Percentiles rank a stretch among this genome's conserved stretches.
Evolutionary conservation across 192 early-diverging fungal species (phyloP).

Genomic region (Backusella psychrophila): DNA sequence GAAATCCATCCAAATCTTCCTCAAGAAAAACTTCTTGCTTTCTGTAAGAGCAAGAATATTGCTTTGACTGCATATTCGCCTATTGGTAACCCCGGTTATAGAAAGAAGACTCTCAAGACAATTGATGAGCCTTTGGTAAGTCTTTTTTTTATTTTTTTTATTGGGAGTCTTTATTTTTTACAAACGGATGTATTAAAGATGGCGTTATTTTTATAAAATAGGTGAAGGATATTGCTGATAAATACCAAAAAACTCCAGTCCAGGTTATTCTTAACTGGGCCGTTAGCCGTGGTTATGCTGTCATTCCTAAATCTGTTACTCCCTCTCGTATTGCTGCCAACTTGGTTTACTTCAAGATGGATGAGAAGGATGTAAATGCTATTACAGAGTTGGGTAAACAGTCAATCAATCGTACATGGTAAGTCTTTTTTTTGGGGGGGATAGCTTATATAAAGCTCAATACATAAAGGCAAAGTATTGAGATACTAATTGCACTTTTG

Average conservation of each 20-base stretch:
- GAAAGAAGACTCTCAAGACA: constrained; percentile 41
- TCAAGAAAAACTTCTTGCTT: constrained; percentile 54
- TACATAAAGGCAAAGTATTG: neutral
- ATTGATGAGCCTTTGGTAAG: constrained; percentile 47
- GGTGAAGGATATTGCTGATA: constrained; percentile 39
- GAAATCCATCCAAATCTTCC: constrained; percentile 62
- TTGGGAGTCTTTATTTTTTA: neutral
- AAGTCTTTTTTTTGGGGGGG: neutral
- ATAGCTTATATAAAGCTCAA: neutral
- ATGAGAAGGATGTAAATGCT: constrained; percentile 14
- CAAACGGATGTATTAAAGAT: neutral
- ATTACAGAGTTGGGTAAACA: constrained; percentile 21
- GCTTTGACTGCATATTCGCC: constrained; percentile 63
- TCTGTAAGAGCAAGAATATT: constrained; percentile 54
- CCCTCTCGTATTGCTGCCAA: constrained; percentile 52
- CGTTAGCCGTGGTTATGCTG: constrained; percentile 40
- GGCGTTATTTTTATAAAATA: constrained; percentile 23
- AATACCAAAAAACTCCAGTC: constrained; percentile 46
- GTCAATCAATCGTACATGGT: constrained; percentile 15
- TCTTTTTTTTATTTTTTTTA: neutral
- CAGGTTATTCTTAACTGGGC: constrained; percentile 60
- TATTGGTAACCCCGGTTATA: constrained; percentile 46
- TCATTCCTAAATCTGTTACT: constrained; percentile 64
- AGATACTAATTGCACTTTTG: neutral
- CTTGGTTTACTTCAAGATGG: constrained; percentile 40